Base-by-base conservation (phyloP, 2,329 filamentous ascomycete species). In the Beauveria caledonica region DNA sequence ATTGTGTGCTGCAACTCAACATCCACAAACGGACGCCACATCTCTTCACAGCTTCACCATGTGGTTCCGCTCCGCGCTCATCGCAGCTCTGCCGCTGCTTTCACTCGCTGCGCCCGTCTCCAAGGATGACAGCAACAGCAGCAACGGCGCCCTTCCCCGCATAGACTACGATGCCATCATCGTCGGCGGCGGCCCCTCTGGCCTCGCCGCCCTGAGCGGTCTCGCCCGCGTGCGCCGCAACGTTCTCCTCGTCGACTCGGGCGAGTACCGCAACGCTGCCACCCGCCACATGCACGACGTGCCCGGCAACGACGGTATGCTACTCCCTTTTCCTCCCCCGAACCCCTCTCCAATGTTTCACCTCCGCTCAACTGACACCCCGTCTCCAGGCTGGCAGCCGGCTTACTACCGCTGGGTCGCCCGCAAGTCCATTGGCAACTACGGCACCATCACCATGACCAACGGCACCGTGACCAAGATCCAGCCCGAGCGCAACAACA, bases 251-350 rank as follows among this genome's bases (percentile, higher is more conserved):
- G 79, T 86, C 58, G 84, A 86, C 67, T 84, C 80, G 21, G 79
- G 78, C 13, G 73, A 77, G 33, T 86, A 86, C 64, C 79, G 84
- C 56, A 86, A 86, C 66, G 75, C 58, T 1, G 71, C 76, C 0
- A 86, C 84, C 0, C 71, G 83, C 15, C 77, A 84, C 63, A 80
- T 85, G 76, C 84, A 86, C 69, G 84, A 86, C 67, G 79, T 86
- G 0, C 73, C 85, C 27, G 83, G 82, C 3, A 81, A 77, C 60
- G 83, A 86, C 56, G 83, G 83, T 84, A 66, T 63, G 67, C 50
- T 17, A 10, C 19, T 36, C 19, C 8, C 25, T 36, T 33, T 50
- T 23, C 5, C 9, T 15, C 33, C 11, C 13, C 13, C 9, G 4
- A 19, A 25, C 2, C 21, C 17, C 15, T 7, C 21, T 1, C 17